Conservation (phyloP, 2,329 filamentous ascomycete genomes). For the Pestalotiopsis sp. region DNA sequence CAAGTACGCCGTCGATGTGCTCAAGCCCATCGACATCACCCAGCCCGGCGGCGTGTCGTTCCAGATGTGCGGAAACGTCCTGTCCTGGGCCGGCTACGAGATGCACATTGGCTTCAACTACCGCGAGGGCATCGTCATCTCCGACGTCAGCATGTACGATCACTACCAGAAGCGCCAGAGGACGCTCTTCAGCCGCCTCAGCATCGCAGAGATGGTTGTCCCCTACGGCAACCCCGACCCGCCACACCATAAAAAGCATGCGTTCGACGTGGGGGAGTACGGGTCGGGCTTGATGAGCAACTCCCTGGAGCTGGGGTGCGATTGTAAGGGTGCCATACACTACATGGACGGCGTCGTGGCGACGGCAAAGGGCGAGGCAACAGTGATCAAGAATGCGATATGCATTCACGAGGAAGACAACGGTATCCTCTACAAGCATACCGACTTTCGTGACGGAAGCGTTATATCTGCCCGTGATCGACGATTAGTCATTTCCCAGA, state of each 20-base stretch:
- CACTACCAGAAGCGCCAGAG: slow-evolving; percentile 68
- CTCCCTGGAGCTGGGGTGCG: slow-evolving; percentile 62
- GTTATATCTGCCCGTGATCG: slow-evolving; percentile 63
- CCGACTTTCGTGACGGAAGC: slow-evolving; percentile 65
- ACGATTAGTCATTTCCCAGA: slow-evolving; percentile 68
- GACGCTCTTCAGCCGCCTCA: slow-evolving; percentile 73
- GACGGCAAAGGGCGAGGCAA: slow-evolving; percentile 54
- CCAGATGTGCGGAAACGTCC: slow-evolving; percentile 44
- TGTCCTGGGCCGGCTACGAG: slow-evolving; percentile 62
- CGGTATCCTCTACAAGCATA: slow-evolving; percentile 73
- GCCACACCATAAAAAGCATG: slow-evolving; percentile 62
- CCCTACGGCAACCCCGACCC: slow-evolving; percentile 63
- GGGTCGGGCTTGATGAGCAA: slow-evolving; percentile 70
- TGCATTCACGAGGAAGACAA: slow-evolving; percentile 74
- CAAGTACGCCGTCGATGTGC: slow-evolving; percentile 35
- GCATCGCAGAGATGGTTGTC: slow-evolving; percentile 76
- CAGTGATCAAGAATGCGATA: slow-evolving; percentile 58
- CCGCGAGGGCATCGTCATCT: slow-evolving; percentile 58
- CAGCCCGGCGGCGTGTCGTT: slow-evolving; percentile 66
- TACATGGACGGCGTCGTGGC: slow-evolving; percentile 62
- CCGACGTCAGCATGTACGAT: slow-evolving; percentile 54
- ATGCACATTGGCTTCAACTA: slow-evolving; percentile 51
- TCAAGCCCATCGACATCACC: slow-evolving; percentile 62
- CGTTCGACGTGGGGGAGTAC: slow-evolving; percentile 65
- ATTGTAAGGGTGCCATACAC: slow-evolving; percentile 74